These are phyloP conservation scores for Dissophora globulifera DNA, from an alignment of 192 early-diverging fungal genomes.

Conservation along the genomic window DNA sequence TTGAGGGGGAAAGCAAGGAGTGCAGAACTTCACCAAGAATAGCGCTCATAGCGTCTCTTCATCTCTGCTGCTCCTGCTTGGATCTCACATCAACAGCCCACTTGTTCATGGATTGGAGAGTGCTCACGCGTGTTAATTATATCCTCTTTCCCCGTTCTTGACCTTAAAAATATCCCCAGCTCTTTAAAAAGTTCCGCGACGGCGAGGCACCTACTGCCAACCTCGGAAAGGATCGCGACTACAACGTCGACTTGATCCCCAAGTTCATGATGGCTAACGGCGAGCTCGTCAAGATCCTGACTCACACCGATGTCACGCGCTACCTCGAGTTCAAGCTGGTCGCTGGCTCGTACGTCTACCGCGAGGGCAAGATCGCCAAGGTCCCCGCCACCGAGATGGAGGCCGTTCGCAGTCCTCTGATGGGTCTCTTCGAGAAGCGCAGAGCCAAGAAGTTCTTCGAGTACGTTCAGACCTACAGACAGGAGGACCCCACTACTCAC, in stretches of 20 bases:
- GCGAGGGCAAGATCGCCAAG: constrained; percentile 92
- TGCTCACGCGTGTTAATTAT: constrained; percentile 29
- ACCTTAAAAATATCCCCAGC: constrained; percentile 48
- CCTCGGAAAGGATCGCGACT: constrained; percentile 87
- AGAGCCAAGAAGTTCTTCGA: constrained; percentile 95
- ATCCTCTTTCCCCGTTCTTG: background rate
- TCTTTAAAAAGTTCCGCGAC: constrained; percentile 77
- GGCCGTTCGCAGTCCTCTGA: constrained; percentile 84
- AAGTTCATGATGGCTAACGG: constrained; percentile 99
- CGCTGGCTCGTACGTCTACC: constrained; percentile 91
- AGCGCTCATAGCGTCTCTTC: background rate
- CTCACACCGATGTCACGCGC: constrained; percentile 97
- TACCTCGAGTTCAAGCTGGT: constrained; percentile 99
- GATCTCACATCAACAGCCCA: too few species aligned
- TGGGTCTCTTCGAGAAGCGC: constrained; percentile 96
- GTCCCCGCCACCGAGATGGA: constrained; percentile 93
- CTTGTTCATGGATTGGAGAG: too few species aligned
- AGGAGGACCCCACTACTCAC: constrained; percentile 85
- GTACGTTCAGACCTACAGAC: constrained; percentile 92
- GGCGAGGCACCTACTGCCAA: constrained; percentile 58
- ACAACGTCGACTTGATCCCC: constrained; percentile 97
- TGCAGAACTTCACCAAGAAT: background rate
- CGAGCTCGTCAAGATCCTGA: constrained; percentile 95
- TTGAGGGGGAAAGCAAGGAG: too few species aligned
- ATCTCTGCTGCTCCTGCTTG: too few species aligned